phyloP scores from a whole-genome alignment of 2,329 filamentous ascomycete genomes.

The Fusarium multiceps region DNA sequence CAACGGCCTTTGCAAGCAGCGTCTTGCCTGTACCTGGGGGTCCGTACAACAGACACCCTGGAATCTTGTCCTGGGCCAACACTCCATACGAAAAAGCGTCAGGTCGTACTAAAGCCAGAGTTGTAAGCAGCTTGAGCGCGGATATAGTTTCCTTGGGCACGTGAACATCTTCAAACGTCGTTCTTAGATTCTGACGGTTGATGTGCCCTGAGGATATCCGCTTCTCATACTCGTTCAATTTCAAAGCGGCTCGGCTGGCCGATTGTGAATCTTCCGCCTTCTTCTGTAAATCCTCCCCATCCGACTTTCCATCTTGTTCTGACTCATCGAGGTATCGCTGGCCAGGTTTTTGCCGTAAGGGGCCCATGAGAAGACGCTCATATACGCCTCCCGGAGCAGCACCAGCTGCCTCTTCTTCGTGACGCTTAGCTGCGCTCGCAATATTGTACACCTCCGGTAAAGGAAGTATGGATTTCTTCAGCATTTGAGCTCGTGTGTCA shows the following conservation, averaged over 20 bases:
- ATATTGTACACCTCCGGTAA: conserved; percentile 55
- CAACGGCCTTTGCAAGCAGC: conserved; percentile 74
- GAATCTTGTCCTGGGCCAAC: conserved; percentile 88
- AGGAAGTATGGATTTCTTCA: conserved; percentile 53
- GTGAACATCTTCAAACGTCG: conserved; percentile 89
- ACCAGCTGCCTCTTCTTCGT: conserved; percentile 37
- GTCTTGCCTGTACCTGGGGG: conserved; percentile 85
- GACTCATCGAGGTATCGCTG: conserved; percentile 48
- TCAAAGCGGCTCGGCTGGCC: conserved; percentile 48
- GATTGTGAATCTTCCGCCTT: conserved; percentile 47
- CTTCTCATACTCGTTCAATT: conserved; percentile 81
- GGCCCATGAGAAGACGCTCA: conserved; percentile 50
- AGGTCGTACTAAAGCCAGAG: conserved; percentile 84
- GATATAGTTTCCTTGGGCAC: conserved; percentile 85
- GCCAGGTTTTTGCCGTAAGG: conserved; percentile 48
- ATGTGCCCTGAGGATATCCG: conserved; percentile 84
- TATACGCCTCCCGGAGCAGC: conserved; percentile 44
- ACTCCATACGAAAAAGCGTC: conserved; percentile 98
- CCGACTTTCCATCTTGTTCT: conserved; percentile 40
- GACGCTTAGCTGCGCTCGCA: conserved; percentile 49
- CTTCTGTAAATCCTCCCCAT: conserved; percentile 45
- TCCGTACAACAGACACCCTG: conserved; percentile 87
- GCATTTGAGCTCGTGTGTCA: conserved; percentile 44
- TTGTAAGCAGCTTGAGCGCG: conserved; percentile 88
- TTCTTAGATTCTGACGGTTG: conserved; percentile 82